phyloP scores from a whole-genome alignment of 2,329 filamentous ascomycete genomes.

The Verticillium dahliae region DNA sequence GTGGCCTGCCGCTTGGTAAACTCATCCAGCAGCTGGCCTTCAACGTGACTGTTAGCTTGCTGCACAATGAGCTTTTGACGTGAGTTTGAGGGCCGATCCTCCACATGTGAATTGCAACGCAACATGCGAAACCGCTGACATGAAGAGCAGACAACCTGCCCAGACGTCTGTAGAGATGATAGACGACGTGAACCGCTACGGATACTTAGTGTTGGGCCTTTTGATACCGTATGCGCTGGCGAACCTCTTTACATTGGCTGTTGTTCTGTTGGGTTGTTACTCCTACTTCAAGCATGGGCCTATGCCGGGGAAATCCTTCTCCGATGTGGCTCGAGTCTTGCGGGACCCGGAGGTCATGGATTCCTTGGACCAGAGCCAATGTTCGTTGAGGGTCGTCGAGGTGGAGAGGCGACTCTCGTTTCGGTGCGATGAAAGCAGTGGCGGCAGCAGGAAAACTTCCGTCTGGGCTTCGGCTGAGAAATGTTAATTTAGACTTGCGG shows the following conservation, averaged over 20 bases:
- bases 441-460: not conserved
- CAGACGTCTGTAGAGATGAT: not conserved
- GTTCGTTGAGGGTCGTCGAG: not conserved
- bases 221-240: slow-evolving; percentile 2
- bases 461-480: too few relatives aligned
- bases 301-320: slow-evolving; percentile 1
- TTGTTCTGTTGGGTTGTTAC: not conserved
- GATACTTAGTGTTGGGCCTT: not conserved
- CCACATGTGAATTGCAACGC: not conserved
- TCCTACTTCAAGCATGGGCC: not conserved
- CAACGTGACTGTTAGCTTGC: slow-evolving; percentile 4
- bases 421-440: not conserved
- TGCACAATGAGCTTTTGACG: slow-evolving; percentile 4
- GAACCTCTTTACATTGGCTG: not conserved
- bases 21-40: slow-evolving; percentile 3
- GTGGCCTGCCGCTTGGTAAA: not conserved
- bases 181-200: slow-evolving; percentile 5
- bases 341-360: not conserved
- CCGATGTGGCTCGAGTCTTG: not conserved
- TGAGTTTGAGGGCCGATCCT: not conserved
- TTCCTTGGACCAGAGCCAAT: not conserved
- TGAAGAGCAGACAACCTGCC: not conserved
- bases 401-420: not conserved
- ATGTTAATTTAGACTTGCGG: too few relatives aligned
- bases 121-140: not conserved